Evolutionary conservation across 164 flowering plant genomes (phyloP), one percentile per base, ranked within the genome.

Genomic region (Magnolia officinalis): DNA sequence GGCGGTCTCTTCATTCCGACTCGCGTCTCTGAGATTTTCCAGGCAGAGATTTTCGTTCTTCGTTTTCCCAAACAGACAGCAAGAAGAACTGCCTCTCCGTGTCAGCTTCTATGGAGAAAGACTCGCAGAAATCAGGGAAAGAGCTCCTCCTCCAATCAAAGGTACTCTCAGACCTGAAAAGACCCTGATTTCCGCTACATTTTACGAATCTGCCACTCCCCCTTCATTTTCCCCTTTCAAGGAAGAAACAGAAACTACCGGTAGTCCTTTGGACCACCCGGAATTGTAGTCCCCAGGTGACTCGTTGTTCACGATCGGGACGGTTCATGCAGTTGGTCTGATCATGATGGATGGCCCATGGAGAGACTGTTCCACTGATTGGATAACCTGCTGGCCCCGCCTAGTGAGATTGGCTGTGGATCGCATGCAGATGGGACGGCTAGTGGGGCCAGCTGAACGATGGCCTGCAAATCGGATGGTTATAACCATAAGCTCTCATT

Each of bases 71-170:
- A 20, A 67, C 16, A 16, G 4, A 21, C 7, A 37, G n/a, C 55
- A 63, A 16, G 69, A 63, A 63, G 49, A 70, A 7, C 68, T 45
- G 61, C 45, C 24, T 11, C 49, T 45, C 23, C 18, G 68, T 69
- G 16, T 31, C 71, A 68, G 72, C 78, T 75, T 76, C 74, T 70
- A 55, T n/a, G 21, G 72, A 70, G 6, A 50, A 11, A 49, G n/a
- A 21, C 18, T 49, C 55, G 37, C 74, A 59, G 37, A 61, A 70
- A 70, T 14, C 74, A 8, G 78, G 63, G 16, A 58, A 70, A 21
- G 69, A 76, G 3, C 61, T 70, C 70, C 73, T 3, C 45, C 55
- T 58, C 31, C n/a, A 63, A 21, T 70, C 78, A 16, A 37, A 70
- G 74, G 78, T 76, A 63, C 37, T 10, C 3, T 37, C 8, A 76